Conservation (phyloP, 768 basidiomycete species). For the Rhodotorula taiwanensis region DNA sequence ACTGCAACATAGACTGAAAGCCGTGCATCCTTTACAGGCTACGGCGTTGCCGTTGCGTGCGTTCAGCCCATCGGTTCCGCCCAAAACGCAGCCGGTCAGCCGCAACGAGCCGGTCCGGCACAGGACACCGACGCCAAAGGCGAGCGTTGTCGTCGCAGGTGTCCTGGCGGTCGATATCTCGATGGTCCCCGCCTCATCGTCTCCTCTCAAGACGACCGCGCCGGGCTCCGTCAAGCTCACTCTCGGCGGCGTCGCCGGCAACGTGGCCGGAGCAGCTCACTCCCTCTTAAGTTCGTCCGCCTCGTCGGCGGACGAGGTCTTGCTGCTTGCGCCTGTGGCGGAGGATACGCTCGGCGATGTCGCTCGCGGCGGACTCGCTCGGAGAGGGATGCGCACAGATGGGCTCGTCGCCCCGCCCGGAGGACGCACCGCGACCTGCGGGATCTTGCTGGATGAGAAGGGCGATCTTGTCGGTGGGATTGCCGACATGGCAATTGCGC, state of each 20-base stretch:
- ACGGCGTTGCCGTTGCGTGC: too few relatives aligned
- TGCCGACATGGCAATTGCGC: slow-evolving; percentile 72
- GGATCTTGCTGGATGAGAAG: slow-evolving; percentile 64
- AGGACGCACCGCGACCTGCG: slow-evolving; percentile 68
- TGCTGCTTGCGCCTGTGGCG: slow-evolving; percentile 71
- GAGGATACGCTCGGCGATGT: slow-evolving; percentile 68
- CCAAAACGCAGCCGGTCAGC: too few relatives aligned
- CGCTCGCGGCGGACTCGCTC: slow-evolving; percentile 54
- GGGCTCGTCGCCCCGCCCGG: slow-evolving; percentile 52
- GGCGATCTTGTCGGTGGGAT: slow-evolving; percentile 77
- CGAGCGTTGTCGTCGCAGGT: slow-evolving; percentile 63
- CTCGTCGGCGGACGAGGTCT: slow-evolving; percentile 33
- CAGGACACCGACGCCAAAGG: not conserved
- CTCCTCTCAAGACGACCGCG: slow-evolving; percentile 58
- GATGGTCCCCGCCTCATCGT: slow-evolving; percentile 43
- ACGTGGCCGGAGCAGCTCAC: slow-evolving; percentile 84
- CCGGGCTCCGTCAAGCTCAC: slow-evolving; percentile 69
- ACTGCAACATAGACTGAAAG: not conserved
- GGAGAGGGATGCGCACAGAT: slow-evolving; percentile 71
- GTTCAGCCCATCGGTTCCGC: too few relatives aligned
- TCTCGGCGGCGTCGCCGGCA: slow-evolving; percentile 87
- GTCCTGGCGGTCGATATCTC: slow-evolving; percentile 86
- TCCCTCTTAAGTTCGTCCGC: slow-evolving; percentile 43
- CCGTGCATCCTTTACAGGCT: slow-evolving; percentile 12
- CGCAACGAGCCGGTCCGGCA: not conserved